Base-by-base conservation (phyloP, 371 early-diverging fungal genomes). In the Syncephalastrum racemosum region DNA sequence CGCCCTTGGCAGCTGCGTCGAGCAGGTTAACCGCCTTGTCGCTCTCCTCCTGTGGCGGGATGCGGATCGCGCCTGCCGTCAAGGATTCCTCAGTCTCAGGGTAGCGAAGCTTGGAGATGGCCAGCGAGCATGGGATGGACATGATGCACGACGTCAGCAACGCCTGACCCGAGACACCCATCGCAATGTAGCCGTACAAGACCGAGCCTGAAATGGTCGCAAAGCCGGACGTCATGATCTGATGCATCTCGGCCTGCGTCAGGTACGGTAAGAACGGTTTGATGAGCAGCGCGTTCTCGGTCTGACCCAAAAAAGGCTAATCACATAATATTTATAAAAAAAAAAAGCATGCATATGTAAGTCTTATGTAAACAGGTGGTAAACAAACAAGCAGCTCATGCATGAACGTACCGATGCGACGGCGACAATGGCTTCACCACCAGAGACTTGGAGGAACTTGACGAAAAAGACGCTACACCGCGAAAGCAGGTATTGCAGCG, bases 151-250 rank as follows among this genome's bases (percentile, higher is more conserved):
- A 85, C 1, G 94, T 92, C 63, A 91, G 75, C 10, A 91, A 62
- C 27, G 85, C 80, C 41, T 83, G 73, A 20, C 88, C 78, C 50
- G 82, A 76, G 2, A 87, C 84, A 44, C 88, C 88, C 70, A 90
- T 73, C 4, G 81, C 67, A 61, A 89, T 73, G 60, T 89, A 89
- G 20, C 83, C 90, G 56, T 87, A 79, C 31, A 94, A 69, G n/a
- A 90, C 90, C n/a, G 93, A 92, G n/a, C 96, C 96, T 20, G 93
- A 85, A 59, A 92, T 86, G 53, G 95, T 94, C 19, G 94, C 87
- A 75, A 95, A 95, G 39, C 94, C 95, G 47, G 92, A 91, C n/a
- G 88, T 85, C 92, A 95, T 88, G 77, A 87, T 83, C 50, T 92
- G 85, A 70, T 94, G 94, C 59, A 95, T 64, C 73, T 95, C 96